Evolutionary conservation across 2,329 filamentous ascomycete species (phyloP).

Genomic region (Fusarium longipes): DNA sequence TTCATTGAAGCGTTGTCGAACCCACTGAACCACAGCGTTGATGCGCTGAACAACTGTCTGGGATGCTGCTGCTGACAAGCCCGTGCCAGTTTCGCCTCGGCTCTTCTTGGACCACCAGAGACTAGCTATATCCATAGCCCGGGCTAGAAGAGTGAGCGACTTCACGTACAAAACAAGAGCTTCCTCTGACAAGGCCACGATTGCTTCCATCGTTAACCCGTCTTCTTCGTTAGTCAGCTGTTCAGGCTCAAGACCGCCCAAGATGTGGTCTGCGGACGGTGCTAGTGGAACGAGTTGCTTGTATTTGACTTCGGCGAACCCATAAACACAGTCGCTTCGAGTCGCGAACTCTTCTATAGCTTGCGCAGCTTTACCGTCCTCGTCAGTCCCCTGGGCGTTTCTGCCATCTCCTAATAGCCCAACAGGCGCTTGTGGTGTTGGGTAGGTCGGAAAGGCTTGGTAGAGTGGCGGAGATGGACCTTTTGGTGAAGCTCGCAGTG

Average conservation of each 20-base stretch:
- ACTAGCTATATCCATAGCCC: constrained; percentile 94
- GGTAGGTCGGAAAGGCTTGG: constrained; percentile 86
- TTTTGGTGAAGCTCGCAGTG: constrained; percentile 68
- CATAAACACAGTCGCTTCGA: constrained; percentile 94
- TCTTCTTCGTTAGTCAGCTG: constrained; percentile 70
- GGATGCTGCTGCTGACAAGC: constrained; percentile 54
- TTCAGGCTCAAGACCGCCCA: constrained; percentile 71
- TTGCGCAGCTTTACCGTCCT: constrained; percentile 82
- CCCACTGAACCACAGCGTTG: constrained; percentile 96
- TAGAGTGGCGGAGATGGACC: constrained; percentile 81
- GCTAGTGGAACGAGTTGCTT: constrained; percentile 93
- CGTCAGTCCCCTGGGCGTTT: constrained; percentile 70
- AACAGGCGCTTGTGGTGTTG: constrained; percentile 68
- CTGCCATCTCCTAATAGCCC: constrained; percentile 76
- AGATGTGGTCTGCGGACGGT: constrained; percentile 78
- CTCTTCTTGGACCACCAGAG: constrained; percentile 89
- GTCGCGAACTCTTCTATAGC: constrained; percentile 92
- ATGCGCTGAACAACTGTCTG: constrained; percentile 75
- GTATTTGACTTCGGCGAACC: constrained; percentile 98
- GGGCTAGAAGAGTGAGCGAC: constrained; percentile 86
- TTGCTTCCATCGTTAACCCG: constrained; percentile 84
- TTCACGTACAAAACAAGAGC: constrained; percentile 97
- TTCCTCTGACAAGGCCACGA: constrained; percentile 90
- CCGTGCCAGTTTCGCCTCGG: constrained; percentile 66
- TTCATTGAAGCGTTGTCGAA: constrained; percentile 93